phyloP scores from a whole-genome alignment of 2,329 filamentous ascomycete genomes.

The Ascochyta rabiei region DNA sequence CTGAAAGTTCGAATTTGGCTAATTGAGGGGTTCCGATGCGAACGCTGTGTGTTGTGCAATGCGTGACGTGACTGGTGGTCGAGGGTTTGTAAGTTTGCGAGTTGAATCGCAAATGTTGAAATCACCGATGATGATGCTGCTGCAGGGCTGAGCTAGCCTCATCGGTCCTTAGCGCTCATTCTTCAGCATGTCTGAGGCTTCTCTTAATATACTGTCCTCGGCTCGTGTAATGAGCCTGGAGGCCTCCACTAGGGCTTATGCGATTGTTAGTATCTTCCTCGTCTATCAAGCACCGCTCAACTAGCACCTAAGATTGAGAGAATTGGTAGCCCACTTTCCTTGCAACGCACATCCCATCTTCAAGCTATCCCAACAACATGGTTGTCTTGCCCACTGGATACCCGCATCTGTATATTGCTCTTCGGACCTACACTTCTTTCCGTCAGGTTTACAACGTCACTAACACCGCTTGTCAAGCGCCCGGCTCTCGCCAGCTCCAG shows the following conservation, averaged over 20 bases:
- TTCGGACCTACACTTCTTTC: too few relatives aligned
- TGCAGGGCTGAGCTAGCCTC: slow-evolving; percentile 9
- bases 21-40: not conserved
- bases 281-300: too few relatives aligned
- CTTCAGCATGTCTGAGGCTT: too few relatives aligned
- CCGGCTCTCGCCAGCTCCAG: not conserved
- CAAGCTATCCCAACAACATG: too few relatives aligned
- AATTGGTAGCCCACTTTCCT: too few relatives aligned
- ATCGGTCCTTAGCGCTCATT: not conserved
- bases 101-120: slow-evolving; percentile 1
- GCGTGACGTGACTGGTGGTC: not conserved
- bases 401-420: too few relatives aligned
- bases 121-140: slow-evolving; percentile 8
- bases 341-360: too few relatives aligned
- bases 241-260: not conserved
- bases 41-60: not conserved
- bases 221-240: not conserved
- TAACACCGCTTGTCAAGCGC: not conserved
- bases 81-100: not conserved
- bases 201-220: too few relatives aligned
- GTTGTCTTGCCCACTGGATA: too few relatives aligned
- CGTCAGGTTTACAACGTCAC: too few relatives aligned
- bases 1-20: not conserved
- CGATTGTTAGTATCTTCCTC: too few relatives aligned
- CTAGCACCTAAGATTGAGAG: too few relatives aligned